phyloP scores from a whole-genome alignment of 2,329 filamentous ascomycete genomes.

The Penicillium paneum region DNA sequence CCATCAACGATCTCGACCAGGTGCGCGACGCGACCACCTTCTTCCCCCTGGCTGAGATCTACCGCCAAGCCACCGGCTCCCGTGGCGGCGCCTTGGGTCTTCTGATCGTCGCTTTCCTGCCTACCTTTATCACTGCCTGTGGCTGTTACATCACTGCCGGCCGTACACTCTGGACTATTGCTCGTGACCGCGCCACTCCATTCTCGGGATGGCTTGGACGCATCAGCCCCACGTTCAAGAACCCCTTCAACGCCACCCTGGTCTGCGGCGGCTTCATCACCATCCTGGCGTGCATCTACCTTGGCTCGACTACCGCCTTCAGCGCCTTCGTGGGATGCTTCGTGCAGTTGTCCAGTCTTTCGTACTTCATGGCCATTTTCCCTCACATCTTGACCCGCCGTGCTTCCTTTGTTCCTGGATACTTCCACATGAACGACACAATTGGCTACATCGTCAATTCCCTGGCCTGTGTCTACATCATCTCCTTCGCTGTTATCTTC shows the following conservation, averaged over 20 bases:
- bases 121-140: slow-evolving; percentile 51
- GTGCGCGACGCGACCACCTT: slow-evolving; percentile 30
- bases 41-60: slow-evolving; percentile 50
- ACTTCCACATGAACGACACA: slow-evolving; percentile 52
- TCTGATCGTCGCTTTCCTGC: slow-evolving; percentile 56
- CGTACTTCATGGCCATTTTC: slow-evolving; percentile 53
- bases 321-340: slow-evolving; percentile 58
- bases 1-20: slow-evolving; percentile 41
- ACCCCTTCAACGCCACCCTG: slow-evolving; percentile 59
- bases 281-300: slow-evolving; percentile 55
- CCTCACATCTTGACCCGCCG: slow-evolving; percentile 53
- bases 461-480: slow-evolving; percentile 52
- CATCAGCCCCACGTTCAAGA: slow-evolving; percentile 55
- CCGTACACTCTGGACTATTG: slow-evolving; percentile 59
- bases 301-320: slow-evolving; percentile 56
- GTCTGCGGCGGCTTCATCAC: slow-evolving; percentile 53
- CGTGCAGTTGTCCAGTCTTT: slow-evolving; percentile 55
- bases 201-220: slow-evolving; percentile 52
- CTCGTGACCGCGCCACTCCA: slow-evolving; percentile 61
- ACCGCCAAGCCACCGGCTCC: slow-evolving; percentile 48
- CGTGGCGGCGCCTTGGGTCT: slow-evolving; percentile 55
- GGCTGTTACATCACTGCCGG: slow-evolving; percentile 60
- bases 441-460: slow-evolving; percentile 52
- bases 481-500: slow-evolving; percentile 58
- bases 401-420: slow-evolving; percentile 51